A percentile compares a stretch with the other conserved stretches of the same genome.
phyloP scores from a whole-genome alignment of 1,139 yeast species.

The Suhomyces anneliseae region DNA sequence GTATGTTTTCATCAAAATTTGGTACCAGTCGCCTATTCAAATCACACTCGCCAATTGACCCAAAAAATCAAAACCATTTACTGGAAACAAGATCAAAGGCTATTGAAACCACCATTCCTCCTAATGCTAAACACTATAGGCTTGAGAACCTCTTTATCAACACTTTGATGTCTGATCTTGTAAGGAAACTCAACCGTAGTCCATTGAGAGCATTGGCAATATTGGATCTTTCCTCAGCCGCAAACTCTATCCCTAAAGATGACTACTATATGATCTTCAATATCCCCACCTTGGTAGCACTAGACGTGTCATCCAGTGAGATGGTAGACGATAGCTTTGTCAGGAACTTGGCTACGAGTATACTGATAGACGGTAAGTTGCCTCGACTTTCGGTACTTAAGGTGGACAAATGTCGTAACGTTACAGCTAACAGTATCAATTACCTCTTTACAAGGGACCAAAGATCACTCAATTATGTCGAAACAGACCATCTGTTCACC shows the following conservation, averaged over 20 bases:
- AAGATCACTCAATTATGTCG: constrained; percentile 27
- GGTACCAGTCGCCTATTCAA: constrained; percentile 20
- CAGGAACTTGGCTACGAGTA: constrained; percentile 24
- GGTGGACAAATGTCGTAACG: constrained; percentile 26
- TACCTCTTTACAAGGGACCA: constrained; percentile 17
- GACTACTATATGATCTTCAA: constrained; percentile 31
- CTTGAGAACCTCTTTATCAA: constrained; percentile 39
- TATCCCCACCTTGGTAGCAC: constrained; percentile 29
- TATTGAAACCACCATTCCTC: constrained; percentile 8
- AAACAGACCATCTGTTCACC: constrained; percentile 19
- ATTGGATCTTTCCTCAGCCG: constrained; percentile 15
- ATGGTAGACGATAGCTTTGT: constrained; percentile 34
- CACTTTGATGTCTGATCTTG: constrained; percentile 22
- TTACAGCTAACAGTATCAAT: constrained; percentile 22
- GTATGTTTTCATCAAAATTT: constrained; percentile 29
- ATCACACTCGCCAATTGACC: constrained; percentile 22
- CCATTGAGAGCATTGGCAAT: constrained; percentile 19
- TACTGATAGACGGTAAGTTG: constrained; percentile 24
- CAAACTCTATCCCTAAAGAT: constrained; percentile 18
- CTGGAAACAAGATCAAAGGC: constrained; percentile 9
- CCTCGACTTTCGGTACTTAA: constrained; percentile 25
- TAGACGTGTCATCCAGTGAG: constrained; percentile 32
- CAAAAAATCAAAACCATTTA: not conserved
- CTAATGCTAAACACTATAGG: constrained; percentile 17
- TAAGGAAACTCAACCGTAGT: constrained; percentile 15